Evolutionary conservation across 1,139 yeast species (phyloP), one percentile per base, ranked within the genome.

Genomic region (Suhomyces wounanorum): DNA sequence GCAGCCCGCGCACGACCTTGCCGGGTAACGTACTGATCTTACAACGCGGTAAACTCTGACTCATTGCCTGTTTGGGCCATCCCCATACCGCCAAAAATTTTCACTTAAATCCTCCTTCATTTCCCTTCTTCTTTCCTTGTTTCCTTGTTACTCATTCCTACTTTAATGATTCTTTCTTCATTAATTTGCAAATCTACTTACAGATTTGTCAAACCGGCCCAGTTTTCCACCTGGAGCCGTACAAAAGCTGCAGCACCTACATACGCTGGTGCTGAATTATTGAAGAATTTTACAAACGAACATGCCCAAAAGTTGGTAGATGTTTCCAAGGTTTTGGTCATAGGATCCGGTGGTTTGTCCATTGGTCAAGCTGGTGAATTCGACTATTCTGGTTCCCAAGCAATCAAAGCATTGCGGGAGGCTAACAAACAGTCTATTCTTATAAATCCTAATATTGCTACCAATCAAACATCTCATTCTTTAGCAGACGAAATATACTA

Each of bases 321-420:
- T 58, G 97, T 91, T 45, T 79, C 85, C 54, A 89, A 90, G 62
- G 98, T 94, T 18, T 81, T 94, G 56, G 91, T 94, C 52, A 88
- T 94, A 65, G 99, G 99, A 21, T 92, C 98, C 4, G 99, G 99
- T 65, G 99, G 99, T 44, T 79, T 94, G 55, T 89, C 97, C 49
- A 94, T 94, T 67, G 99, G 99, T 52, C 99, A 94, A 73, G 99
- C 99, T 44, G 99, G 99, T 63, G 99, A 94, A 72, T 94, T 94
- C 62, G 99, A 94, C 70, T 94, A 94, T 73, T 89, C 97, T 39
- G 98, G 98, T 53, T 91, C 97, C 18, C 98, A 92, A 73, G 98
- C 98, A 47, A 92, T 92, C 68, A 92, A 92, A 72, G 99, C 99
- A 9, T 77, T 94, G 63, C 89, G 83, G 67, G 98, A 94, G 73